These are phyloP conservation scores for Cryphonectria carpinicola DNA, from an alignment of 2,329 filamentous ascomycete genomes.

Conservation along the genomic window DNA sequence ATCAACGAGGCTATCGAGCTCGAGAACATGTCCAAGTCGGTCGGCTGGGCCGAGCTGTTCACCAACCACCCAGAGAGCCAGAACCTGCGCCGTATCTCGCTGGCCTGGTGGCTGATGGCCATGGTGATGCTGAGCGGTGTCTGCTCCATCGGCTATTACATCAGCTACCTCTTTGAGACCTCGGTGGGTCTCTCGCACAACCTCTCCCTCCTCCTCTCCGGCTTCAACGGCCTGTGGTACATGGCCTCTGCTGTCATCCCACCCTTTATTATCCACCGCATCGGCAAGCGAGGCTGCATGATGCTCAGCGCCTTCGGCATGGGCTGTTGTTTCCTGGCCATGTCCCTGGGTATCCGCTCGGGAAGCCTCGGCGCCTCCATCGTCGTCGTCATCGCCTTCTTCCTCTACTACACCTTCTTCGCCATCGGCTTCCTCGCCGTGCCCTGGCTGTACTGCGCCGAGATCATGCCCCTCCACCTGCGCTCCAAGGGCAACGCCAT, in stretches of 20 bases:
- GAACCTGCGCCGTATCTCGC: conserved; percentile 28
- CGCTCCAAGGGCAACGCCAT: conserved; percentile 30
- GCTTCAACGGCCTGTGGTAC: conserved; percentile 25
- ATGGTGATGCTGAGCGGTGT: conserved; percentile 31
- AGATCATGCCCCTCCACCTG: conserved; percentile 29
- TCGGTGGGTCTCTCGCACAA: conserved; percentile 18
- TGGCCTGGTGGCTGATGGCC: conserved; percentile 31
- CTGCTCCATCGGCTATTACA: conserved; percentile 43
- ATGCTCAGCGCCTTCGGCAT: conserved; percentile 17
- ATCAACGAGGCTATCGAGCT: conserved; percentile 32
- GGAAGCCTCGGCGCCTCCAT: conserved; percentile 9
- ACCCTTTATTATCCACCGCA: conserved; percentile 15
- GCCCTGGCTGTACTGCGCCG: conserved; percentile 25
- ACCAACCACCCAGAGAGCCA: conserved; percentile 27
- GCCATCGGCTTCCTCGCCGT: conserved; percentile 24
- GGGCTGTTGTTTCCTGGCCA: conserved; percentile 18
- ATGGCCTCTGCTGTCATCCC: conserved; percentile 17
- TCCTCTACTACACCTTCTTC: conserved; percentile 29
- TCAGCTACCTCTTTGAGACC: conserved; percentile 20
- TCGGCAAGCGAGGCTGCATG: conserved; percentile 18
- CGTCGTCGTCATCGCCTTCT: conserved; percentile 25
- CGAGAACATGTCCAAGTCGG: conserved; percentile 18
- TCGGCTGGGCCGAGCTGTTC: conserved; percentile 30
- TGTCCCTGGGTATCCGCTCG: conserved; percentile 14
- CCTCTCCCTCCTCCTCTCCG: conserved; percentile 19